Evolutionary conservation across 768 basidiomycete genomes (phyloP).

Genomic region (Russula dissimulans): DNA sequence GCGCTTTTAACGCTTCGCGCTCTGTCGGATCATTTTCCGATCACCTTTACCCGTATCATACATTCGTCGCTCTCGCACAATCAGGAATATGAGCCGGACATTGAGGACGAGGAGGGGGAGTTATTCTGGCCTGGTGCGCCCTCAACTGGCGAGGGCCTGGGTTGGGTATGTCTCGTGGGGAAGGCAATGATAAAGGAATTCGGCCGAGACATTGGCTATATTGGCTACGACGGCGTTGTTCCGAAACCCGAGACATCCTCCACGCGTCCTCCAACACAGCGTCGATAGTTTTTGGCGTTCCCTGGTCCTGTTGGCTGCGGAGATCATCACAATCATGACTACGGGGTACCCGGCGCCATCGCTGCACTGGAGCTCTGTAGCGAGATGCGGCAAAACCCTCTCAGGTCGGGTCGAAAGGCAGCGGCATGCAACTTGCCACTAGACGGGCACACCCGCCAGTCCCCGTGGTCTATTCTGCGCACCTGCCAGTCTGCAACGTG

Average conservation of each 20-base stretch:
- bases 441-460: not conserved
- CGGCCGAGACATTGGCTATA: slow-evolving; percentile 66
- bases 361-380: not conserved
- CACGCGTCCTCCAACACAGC: slow-evolving; percentile 3
- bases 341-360: not conserved
- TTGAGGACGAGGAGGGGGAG: slow-evolving; percentile 80
- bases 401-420: too few relatives aligned
- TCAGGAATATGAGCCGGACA: slow-evolving; percentile 73
- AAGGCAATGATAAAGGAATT: slow-evolving; percentile 81
- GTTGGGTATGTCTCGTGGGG: slow-evolving; percentile 83
- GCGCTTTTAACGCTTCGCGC: slow-evolving; percentile 53
- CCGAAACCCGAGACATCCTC: slow-evolving; percentile 44
- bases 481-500: not conserved
- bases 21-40: slow-evolving; percentile 63
- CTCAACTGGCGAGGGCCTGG: slow-evolving; percentile 66
- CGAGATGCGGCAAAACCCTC: not conserved
- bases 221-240: slow-evolving; percentile 61
- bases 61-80: slow-evolving; percentile 48
- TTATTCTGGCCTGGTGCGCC: slow-evolving; percentile 77
- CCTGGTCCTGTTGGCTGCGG: not conserved
- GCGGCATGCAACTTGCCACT: not conserved
- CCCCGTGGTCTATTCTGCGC: not conserved
- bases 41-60: slow-evolving; percentile 66
- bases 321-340: not conserved
- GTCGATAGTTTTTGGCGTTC: slow-evolving; percentile 10